Evolutionary conservation across 2,329 filamentous ascomycete genomes (phyloP).

Genomic region (Mycosphaerelloides madeirae): DNA sequence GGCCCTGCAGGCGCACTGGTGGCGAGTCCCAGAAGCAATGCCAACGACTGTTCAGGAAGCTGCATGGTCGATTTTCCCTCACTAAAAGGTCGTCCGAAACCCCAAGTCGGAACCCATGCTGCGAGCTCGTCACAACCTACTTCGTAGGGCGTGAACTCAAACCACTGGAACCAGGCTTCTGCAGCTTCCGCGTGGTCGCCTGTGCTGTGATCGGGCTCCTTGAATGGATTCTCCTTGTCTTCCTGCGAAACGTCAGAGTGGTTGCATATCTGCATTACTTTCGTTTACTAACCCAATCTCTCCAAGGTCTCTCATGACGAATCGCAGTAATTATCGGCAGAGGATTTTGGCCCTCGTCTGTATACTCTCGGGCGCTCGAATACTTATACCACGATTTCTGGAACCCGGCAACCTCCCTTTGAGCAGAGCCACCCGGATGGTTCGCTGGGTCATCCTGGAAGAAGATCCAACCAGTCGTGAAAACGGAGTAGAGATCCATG

Average conservation of each 20-base stretch:
- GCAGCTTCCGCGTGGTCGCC: conserved; percentile 29
- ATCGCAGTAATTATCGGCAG: conserved; percentile 28
- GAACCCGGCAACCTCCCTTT: conserved; percentile 21
- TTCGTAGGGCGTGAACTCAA: conserved; percentile 34
- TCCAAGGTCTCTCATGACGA: conserved; percentile 28
- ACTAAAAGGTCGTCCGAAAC: conserved; percentile 32
- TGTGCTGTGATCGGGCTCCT: conserved; percentile 21
- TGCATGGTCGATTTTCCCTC: conserved; percentile 30
- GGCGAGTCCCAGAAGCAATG: conserved; percentile 30
- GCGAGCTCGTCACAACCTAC: conserved; percentile 35
- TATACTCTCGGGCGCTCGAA: conserved; percentile 24
- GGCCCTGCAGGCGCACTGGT: conserved; percentile 33
- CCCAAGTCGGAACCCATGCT: conserved; percentile 35
- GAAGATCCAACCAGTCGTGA: conserved; percentile 31
- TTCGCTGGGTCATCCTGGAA: conserved; percentile 25
- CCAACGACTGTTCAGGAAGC: conserved; percentile 33
- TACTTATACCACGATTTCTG: conserved; percentile 29
- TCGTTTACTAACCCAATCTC: conserved; percentile 18
- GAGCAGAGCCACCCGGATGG: conserved; percentile 17
- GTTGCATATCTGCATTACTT: too few relatives aligned
- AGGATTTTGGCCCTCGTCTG: conserved; percentile 24
- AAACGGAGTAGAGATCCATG: conserved; percentile 32
- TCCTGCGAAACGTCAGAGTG: not conserved
- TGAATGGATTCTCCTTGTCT: conserved; percentile 26
- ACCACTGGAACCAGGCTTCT: conserved; percentile 37